Evolutionary conservation across 192 early-diverging fungal genomes (phyloP), one percentile per base, ranked within the genome.

Genomic region (Backusella liffmaniae): DNA sequence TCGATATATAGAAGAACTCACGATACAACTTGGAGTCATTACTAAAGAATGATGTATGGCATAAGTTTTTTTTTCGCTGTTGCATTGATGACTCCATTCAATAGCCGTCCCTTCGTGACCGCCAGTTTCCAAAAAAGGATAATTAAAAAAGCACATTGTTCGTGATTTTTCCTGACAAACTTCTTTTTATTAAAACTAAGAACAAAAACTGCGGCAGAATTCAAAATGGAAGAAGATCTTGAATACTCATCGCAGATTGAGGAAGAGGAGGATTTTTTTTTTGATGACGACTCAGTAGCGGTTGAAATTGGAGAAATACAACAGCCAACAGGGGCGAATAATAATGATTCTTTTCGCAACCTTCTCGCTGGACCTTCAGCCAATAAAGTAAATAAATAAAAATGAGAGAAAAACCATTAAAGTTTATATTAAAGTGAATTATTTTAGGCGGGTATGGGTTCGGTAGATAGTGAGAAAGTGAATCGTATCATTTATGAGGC

Each of bases 401-500:
- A 65, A 7, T 9, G 1, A 53, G 6, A 72, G 4, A 23, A 32
- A 16, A 36, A 0, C 10, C 9, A n/a, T 26, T 36, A 35, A 9
- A 2, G 18, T 44, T 4, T 51, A 8, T 67, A 71, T 53, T n/a
- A 42, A 35, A 15, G 21, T 26, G 18, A 7, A 1, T 9, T 10
- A n/a, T 21, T n/a, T 16, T 41, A 77, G 77, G 88, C 86, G 8
- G 89, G 89, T 5, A 69, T 88, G 34, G 74, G 86, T 12, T 36
- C 44, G 26, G 72, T 86, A 2, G 82, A 87, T 72, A 86, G 83
- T 51, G 79, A 85, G 6, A 82, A 83, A 72, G 80, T 91, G 23
- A 82, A 88, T 74, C 59, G 78, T 32, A 83, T 90, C 35, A 88
- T 92, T 30, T 88, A 88, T 65, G 90, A 91, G 51, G 76, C 81